Conservation (phyloP, 495 filamentous ascomycete species). For the Hypoxylon subgilvum region DNA sequence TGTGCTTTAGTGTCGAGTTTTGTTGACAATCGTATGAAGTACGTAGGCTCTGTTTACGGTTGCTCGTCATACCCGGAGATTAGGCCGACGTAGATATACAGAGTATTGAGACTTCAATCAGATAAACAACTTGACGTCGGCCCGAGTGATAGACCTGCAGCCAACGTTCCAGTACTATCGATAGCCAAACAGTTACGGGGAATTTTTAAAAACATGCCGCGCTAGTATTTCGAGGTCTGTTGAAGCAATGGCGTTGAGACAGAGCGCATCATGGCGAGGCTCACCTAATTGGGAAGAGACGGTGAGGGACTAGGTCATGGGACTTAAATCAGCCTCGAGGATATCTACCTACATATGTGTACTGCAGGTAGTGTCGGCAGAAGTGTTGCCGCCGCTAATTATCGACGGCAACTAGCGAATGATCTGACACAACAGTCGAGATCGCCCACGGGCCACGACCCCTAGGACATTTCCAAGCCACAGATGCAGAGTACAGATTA, state of each 20-base stretch:
- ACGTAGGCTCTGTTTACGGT: neutral
- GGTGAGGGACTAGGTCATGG: neutral
- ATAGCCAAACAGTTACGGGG: constrained; percentile 9
- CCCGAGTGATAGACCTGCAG: constrained; percentile 5
- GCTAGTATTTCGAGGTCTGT: neutral
- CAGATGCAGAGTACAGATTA: too few relatives aligned
- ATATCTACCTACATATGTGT: too few relatives aligned
- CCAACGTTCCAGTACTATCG: constrained; percentile 8
- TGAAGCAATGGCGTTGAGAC: constrained; percentile 10
- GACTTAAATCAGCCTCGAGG: constrained; percentile 21
- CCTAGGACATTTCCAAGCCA: too few relatives aligned
- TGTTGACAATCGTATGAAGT: neutral
- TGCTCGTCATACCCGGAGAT: constrained; percentile 5
- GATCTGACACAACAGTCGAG: constrained; percentile 3
- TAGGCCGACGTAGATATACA: constrained; percentile 13
- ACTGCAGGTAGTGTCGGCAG: neutral
- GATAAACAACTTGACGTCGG: constrained; percentile 15
- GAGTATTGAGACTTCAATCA: constrained; percentile 32
- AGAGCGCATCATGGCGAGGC: neutral
- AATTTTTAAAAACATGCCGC: constrained; percentile 9
- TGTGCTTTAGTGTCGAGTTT: neutral
- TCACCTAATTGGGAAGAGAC: constrained; percentile 1
- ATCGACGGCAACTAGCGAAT: constrained; percentile 3
- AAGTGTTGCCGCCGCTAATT: neutral
- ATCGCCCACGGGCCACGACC: neutral